Conservation (phyloP, 2,329 filamentous ascomycete species). For the Neoascochyta sp. region DNA sequence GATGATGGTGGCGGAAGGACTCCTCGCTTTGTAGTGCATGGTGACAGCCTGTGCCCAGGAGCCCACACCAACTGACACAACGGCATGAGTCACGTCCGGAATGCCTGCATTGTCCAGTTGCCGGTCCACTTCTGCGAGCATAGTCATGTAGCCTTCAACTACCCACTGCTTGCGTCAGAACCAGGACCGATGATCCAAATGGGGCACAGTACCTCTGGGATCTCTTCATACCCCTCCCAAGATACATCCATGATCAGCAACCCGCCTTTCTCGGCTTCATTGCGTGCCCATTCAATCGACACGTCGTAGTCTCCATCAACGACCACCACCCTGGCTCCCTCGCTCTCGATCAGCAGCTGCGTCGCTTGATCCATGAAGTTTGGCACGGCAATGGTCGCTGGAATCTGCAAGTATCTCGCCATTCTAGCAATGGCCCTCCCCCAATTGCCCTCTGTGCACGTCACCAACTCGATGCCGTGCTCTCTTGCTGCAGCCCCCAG, state of each 20-base stretch:
- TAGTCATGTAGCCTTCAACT: conserved; percentile 72
- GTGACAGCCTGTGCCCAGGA: conserved; percentile 68
- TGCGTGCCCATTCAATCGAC: conserved; percentile 51
- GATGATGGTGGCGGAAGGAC: conserved; percentile 47
- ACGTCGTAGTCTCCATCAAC: conserved; percentile 62
- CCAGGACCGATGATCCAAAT: background rate
- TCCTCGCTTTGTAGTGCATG: conserved; percentile 57
- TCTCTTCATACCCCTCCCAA: conserved; percentile 62
- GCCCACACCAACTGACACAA: conserved; percentile 70
- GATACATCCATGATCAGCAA: conserved; percentile 67
- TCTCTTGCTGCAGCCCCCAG: conserved; percentile 36
- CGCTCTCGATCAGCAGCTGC: conserved; percentile 53
- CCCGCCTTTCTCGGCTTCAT: conserved; percentile 41
- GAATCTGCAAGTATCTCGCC: conserved; percentile 56
- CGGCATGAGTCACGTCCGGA: conserved; percentile 47
- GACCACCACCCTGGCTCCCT: conserved; percentile 59
- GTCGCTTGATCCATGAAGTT: conserved; percentile 54
- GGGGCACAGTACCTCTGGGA: conserved; percentile 51
- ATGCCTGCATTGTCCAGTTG: conserved; percentile 50
- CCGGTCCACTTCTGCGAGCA: conserved; percentile 64
- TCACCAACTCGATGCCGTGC: conserved; percentile 48
- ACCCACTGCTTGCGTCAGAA: conserved; percentile 55
- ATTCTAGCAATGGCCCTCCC: conserved; percentile 70
- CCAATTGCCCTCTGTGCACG: conserved; percentile 74
- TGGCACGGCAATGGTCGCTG: conserved; percentile 61